A percentile compares a stretch with the other conserved stretches of the same genome.
Conservation (phyloP, 306 rosid species). For the barrel medic (Medicago truncatula) region MtrunA17r5.0-ANR NC_053045.1:33845001-33845500, state of each 20-base stretch:
- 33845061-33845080: slow-evolving; percentile 9
- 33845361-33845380: not conserved
- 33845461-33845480: not conserved
- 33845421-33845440: not conserved
- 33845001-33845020: slow-evolving; percentile 21
- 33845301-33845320: not conserved
- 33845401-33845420: slow-evolving; percentile 9
- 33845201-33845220: not conserved
- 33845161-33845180: slow-evolving; percentile 29
- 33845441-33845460: not conserved
- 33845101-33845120: not conserved
- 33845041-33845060: not conserved
- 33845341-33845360: slow-evolving; percentile 17
- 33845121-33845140: not conserved
- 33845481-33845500: not conserved
- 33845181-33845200: slow-evolving; percentile 7
- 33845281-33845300: slow-evolving; percentile 38
- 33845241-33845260: slow-evolving; percentile 3
- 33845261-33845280: not conserved
- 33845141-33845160: slow-evolving; percentile 38
- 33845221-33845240: slow-evolving; percentile 15
- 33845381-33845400: slow-evolving; percentile 6
- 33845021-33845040: not conserved
- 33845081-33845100: slow-evolving; percentile 5
- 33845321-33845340: not conserved